phyloP scores from a whole-genome alignment of 352 stramenopile genomes.

The Phytophthora aleatoria region DNA sequence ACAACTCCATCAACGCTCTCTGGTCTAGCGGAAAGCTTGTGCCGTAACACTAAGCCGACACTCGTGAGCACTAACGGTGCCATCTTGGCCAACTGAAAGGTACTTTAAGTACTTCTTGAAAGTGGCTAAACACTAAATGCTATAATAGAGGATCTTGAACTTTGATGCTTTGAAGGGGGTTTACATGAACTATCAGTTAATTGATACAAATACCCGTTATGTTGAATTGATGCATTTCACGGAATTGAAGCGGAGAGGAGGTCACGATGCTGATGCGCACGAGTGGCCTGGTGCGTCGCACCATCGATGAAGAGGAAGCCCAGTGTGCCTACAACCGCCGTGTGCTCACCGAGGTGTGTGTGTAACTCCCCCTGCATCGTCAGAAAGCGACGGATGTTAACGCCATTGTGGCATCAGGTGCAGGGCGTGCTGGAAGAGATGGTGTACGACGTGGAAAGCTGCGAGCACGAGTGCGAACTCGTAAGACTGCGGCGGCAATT shows the following conservation, averaged over 20 bases:
- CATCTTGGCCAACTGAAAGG: not conserved
- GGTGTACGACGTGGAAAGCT: slow-evolving; percentile 84
- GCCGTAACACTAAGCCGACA: too few species aligned
- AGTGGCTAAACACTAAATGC: not conserved
- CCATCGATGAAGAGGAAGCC: slow-evolving; percentile 52
- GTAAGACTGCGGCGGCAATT: slow-evolving; percentile 45
- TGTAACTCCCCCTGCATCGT: not conserved
- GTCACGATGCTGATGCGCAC: slow-evolving; percentile 42
- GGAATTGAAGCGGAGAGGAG: not conserved
- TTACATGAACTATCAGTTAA: not conserved
- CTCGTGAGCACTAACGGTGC: too few species aligned
- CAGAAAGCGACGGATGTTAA: not conserved
- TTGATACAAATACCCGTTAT: not conserved
- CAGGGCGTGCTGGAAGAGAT: slow-evolving; percentile 77
- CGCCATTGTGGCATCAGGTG: slow-evolving; percentile 38
- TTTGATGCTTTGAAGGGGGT: not conserved
- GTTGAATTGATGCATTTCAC: not conserved
- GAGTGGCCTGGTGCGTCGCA: slow-evolving; percentile 35
- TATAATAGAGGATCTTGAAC: not conserved
- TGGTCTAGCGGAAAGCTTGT: too few species aligned
- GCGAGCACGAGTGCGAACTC: slow-evolving; percentile 61
- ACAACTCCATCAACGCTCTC: too few species aligned
- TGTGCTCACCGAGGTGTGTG: slow-evolving; percentile 51
- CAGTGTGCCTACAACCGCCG: slow-evolving; percentile 44
- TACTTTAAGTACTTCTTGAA: not conserved